Base-by-base conservation (phyloP, 2,329 filamentous ascomycete genomes). In the Sphaerostilbella broomeana region DNA sequence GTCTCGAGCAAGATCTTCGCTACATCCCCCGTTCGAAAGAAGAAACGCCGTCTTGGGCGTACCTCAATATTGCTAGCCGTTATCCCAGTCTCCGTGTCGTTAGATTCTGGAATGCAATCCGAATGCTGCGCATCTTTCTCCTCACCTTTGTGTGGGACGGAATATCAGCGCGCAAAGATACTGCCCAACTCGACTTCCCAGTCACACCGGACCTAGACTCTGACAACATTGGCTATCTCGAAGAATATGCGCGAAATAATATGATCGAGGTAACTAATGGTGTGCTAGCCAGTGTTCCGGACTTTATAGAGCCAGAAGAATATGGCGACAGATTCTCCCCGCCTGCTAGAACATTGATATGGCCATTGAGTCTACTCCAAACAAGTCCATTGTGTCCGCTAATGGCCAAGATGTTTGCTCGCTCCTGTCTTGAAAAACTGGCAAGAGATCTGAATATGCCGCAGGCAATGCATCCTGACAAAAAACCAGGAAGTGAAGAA, bases 81-180 rank as follows among this genome's bases (percentile, higher is more conserved):
- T 56, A 56, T 22, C 45, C 50, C 5, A 47, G 19, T 4, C 35
- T 44, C 5, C 42, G 44, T n/a, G 32, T 48, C 9, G 44, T 48
- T 8, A 53, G 52, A 20, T 35, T 51, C n/a, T 54, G 50, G 52
- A 56, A 51, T 28, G 47, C 52, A 0, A 21, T 54, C 7, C 51
- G 52, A 5, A 46, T 54, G 34, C 35, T 54, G 7, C 49, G 52
- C 4, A 40, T 51, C n/a, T 51, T 54, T 9, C 44, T 56, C 8
- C 45, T 50, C 21, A 43, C 45, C 7, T 42, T 49, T 21, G 41
- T 52, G 3, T 43, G 29, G 30, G 19, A 32, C 4, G 37, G 44
- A 9, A 31, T 31, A 24, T 26, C 43, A 2, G 31, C 34, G 5
- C 15, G 38, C 3, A 34, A 37, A 5, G 24, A 42, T 15, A 38